Evolutionary conservation across 2,329 filamentous ascomycete species (phyloP), one percentile per base, ranked within the genome.

Genomic region (Colletotrichum liaoningense): DNA sequence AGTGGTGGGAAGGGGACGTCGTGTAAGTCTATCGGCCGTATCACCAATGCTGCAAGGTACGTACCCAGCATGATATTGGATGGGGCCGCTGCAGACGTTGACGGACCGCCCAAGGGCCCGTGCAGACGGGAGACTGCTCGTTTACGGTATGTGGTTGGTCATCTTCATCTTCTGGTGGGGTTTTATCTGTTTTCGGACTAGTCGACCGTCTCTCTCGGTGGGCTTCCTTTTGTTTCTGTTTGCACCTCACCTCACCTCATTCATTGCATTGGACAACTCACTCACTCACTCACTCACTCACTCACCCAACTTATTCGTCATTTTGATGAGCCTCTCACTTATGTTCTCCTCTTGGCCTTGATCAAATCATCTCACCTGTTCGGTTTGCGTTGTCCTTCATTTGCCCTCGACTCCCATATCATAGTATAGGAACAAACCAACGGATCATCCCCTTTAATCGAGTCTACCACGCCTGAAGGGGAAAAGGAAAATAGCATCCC

Each of bases 241-340:
- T 73, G 71, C 60, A 73, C 67, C 46, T 55, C 67, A 60, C 56
- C 46, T 38, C 67, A 60, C 56, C 30, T 65, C 46, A 22, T 55
- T 55, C 52, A 26, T 3, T 55, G 8, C 42, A 19, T 19, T 42
- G 16, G 38, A 42, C 38, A 19, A 12, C 38, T 42, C 38, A 42
- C 38, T 42, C 38, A 16, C 14, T 16, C 38, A 19, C 35, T 16
- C 5, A 16, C 38, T 42, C 38, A 42, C 38, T 42, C 38, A 16
- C 38, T 42, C 38, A 42, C 38, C 16, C 38, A n/a, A n/a, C 42
- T 49, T 19, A 49, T 8, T 49, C 42, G 8, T 49, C 42, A 22
- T 46, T 38, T 38, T n/a, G 22, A 55, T 38, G 28, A 55, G 28
- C 4, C 46, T 55, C n/a, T 5, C 46, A 35, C 19, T 49, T 6